phyloP scores from a whole-genome alignment of 2,329 filamentous ascomycete species.

The Ophiocordyceps australis region DNA sequence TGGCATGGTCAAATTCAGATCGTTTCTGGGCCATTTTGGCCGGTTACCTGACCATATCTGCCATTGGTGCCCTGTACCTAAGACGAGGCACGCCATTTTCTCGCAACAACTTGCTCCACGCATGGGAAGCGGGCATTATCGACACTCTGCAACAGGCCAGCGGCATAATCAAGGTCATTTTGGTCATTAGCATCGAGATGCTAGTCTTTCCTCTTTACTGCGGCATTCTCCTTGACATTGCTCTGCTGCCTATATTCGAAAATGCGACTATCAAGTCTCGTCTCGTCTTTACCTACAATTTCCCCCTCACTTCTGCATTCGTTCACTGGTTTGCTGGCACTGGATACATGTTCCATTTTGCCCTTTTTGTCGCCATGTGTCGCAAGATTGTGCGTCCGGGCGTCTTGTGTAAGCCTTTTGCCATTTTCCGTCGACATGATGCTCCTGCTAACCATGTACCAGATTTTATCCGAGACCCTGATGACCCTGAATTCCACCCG shows the following conservation, averaged over 20 bases:
- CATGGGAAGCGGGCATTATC: slow-evolving; percentile 60
- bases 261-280: slow-evolving; percentile 61
- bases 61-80: slow-evolving; percentile 64
- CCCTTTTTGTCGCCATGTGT: slow-evolving; percentile 96
- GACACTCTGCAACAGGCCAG: slow-evolving; percentile 84
- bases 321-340: slow-evolving; percentile 98
- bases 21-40: slow-evolving; percentile 54
- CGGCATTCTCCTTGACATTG: slow-evolving; percentile 73
- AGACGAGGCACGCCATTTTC: slow-evolving; percentile 54
- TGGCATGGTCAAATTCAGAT: slow-evolving; percentile 52
- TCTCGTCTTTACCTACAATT: slow-evolving; percentile 57
- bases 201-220: slow-evolving; percentile 93
- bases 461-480: slow-evolving; percentile 95
- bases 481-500: slow-evolving; percentile 95
- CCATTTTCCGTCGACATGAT: neutral
- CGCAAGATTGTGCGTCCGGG: slow-evolving; percentile 92
- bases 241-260: slow-evolving; percentile 77
- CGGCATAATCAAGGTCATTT: slow-evolving; percentile 90
- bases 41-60: slow-evolving; percentile 63
- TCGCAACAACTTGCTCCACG: slow-evolving; percentile 31
- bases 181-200: slow-evolving; percentile 99
- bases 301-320: slow-evolving; percentile 80
- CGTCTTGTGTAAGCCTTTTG: slow-evolving; percentile 55
- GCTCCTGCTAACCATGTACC: slow-evolving; percentile 4
- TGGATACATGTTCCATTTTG: slow-evolving; percentile 99